These are phyloP conservation scores for Pugionium cornutum DNA, from an alignment of 345 rosid species.

Conservation along the genomic window DNA sequence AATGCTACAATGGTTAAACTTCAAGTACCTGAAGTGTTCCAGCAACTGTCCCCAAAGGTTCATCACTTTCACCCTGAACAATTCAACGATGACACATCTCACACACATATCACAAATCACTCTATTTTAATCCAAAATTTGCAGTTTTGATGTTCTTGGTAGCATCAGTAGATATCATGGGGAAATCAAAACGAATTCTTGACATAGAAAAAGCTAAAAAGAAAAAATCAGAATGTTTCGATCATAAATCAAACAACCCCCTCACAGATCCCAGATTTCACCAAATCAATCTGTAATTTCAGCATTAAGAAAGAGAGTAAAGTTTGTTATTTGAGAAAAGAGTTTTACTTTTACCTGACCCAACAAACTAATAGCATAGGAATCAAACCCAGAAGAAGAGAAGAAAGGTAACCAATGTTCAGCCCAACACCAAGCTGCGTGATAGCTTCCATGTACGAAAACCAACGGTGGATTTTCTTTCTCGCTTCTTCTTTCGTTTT, in stretches of 20 bases:
- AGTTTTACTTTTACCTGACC: constrained; percentile 54
- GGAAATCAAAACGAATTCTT: not conserved
- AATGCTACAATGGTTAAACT: constrained; percentile 9
- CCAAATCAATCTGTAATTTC: not conserved
- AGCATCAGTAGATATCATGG: too few relatives aligned
- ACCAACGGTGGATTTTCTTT: constrained; percentile 58
- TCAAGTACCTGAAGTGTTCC: constrained; percentile 74
- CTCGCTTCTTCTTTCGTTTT: constrained; percentile 19
- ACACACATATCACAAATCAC: constrained; percentile 16
- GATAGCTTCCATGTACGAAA: constrained; percentile 90
- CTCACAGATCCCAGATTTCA: not conserved
- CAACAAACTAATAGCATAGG: constrained; percentile 78
- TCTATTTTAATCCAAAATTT: not conserved
- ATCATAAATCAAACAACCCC: not conserved
- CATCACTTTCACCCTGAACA: constrained; percentile 87
- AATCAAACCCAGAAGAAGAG: constrained; percentile 72
- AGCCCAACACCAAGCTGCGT: constrained; percentile 99
- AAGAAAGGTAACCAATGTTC: constrained; percentile 89
- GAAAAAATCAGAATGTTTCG: not conserved
- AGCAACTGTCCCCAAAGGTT: constrained; percentile 59
- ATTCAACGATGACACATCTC: not conserved
- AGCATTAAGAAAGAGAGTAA: too few relatives aligned
- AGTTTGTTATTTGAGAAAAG: not conserved
- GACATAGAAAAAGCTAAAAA: not conserved
- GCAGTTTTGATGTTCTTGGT: not conserved